Base-by-base conservation (phyloP, 805 yeast species). In the Limtongia smithiae region DNA sequence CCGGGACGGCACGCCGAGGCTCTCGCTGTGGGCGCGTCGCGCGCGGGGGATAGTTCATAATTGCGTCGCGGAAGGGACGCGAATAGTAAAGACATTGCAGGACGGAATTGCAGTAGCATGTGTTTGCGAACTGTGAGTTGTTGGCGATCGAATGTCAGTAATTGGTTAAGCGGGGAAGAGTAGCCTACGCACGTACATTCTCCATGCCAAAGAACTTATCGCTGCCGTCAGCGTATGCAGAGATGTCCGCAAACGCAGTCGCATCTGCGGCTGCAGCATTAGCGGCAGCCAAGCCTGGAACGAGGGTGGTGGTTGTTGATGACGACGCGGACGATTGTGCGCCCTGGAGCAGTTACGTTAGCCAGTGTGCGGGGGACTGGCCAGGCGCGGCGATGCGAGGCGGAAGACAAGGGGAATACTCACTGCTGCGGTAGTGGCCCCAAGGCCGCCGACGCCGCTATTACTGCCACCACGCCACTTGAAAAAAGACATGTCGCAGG, bases 91-190 rank as follows among this genome's bases (percentile, higher is more conserved):
- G 74, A 58, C 95, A 87, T 65, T 93, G 98, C 21, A 93, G 69
- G 27, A 93, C 85, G 8, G 96, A 87, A 61, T 93, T 93, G 68
- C 95, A 86, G 70, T 91, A 91, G 69, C 58, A 93, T 0, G 97
- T 89, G 65, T 89, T 83, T 2, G 95, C 95, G 61, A 84, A 56
- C 57, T 53, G 24, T 5, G 27, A 3, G 6, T n/a, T 14, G 31
- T 11, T 17, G 32, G 24, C 21, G 14, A 28, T 14, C 21, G 24
- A 17, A n/a, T 12, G 28, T 21, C 35, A 15, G n/a, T 28, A 22
- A n/a, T 22, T 25, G n/a, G 24, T 15, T 35, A 4, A 14, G 32
- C 41, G 27, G 30, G 38, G 32, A 30, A 21, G 5, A 14, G 25
- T n/a, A 30, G 12, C 2, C 9, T 8, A 15, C 9, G 32, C 2